Base-by-base conservation (phyloP, 2,329 filamentous ascomycete species). In the Clonostachys rosea region DNA sequence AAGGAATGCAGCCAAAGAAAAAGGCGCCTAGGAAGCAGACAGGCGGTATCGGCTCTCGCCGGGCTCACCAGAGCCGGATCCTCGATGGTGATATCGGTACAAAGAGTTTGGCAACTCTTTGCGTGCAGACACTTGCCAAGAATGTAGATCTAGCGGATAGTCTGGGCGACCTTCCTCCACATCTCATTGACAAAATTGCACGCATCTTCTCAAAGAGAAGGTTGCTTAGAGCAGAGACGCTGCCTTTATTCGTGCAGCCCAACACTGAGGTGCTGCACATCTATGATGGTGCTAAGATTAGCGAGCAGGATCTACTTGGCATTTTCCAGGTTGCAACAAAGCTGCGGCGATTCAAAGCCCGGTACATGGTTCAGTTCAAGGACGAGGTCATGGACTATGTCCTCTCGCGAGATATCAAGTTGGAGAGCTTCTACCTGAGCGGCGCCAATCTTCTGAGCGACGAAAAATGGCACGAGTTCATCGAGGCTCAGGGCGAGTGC, bases 341-440 rank as follows among this genome's bases (percentile, higher is more conserved):
- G 6, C 70, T 96, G 46, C 81, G 81, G 56, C 78, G 77, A 40
- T 74, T 96, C 48, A 87, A 90, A 53, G 70, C 95, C 11, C 83
- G 87, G 43, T 92, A 91, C 58, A 89, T 86, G n/a, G 88, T 94
- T 44, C 91, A 96, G 60, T 86, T 96, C 74, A 96, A 95, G 65
- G 87, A 96, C 58, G 75, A 76, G 37, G 87, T 91, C 40, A 78
- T 96, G 65, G 81, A 89, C 45, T 96, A 92, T 62, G 79, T 96
- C 58, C 73, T 89, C 17, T 83, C 83, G 47, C 87, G 89, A 43
- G 78, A 87, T 44, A 78, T 82, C 44, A 67, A 78, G 9, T 72
- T 96, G n/a, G 79, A 83, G 50, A 76, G 82, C 47, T 74, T 97
- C 40, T 87, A 90, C 52, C 75, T 97, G 1, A 86, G 94, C 52